Base-by-base conservation (phyloP, 2,329 filamentous ascomycete genomes). In the Colletotrichum sp. region DNA sequence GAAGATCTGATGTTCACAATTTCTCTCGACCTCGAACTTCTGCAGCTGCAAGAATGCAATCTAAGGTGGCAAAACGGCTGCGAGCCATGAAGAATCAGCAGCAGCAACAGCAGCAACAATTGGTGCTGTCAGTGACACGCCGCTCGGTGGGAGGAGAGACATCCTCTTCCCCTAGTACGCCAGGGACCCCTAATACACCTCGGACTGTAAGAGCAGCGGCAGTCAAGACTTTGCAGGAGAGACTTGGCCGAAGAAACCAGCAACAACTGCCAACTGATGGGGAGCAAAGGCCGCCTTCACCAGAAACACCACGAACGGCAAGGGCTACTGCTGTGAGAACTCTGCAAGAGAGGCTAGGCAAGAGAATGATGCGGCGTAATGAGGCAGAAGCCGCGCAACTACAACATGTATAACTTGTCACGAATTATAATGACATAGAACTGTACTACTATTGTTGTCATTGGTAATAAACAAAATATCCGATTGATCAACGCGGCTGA, bases 1-100 rank as follows among this genome's bases (percentile, higher is more conserved):
- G 44, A 13, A 36, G 21, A 15, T 73, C 73, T 3, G 65, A 65
- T 3, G 9, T 73, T 44, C 71, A 76, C 24, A 76, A 73, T 18
- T 76, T 76, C n/a, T 76, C 73, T 5, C 60, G 73, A 8, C 73
- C 73, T n/a, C 57, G 73, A 15, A 73, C 64, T 4, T 73, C 73
- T 5, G 59, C 73, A 15, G 73, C 73, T n/a, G 73, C 70, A 6
- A 73, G 73, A 30, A 76, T 76, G 70, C 73, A 76, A 24, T 59
- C 44, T 3, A 73, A 73, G n/a, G 73, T 76, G 7, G 57, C 73
- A 5, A 65, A 24, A 30, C 57, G 73, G 5, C 2, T 73, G 28
- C 64, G 64, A 5, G 44, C 26, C 2, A 52, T 52, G 3, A 76
- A 73, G 44, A 60, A 49, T 44, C 73, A 69, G n/a, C 64, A 73